A percentile compares a stretch with the other conserved stretches of the same genome.
Evolutionary conservation across 2,329 filamentous ascomycete species (phyloP).

Genomic region (Cytospora piceicola): DNA sequence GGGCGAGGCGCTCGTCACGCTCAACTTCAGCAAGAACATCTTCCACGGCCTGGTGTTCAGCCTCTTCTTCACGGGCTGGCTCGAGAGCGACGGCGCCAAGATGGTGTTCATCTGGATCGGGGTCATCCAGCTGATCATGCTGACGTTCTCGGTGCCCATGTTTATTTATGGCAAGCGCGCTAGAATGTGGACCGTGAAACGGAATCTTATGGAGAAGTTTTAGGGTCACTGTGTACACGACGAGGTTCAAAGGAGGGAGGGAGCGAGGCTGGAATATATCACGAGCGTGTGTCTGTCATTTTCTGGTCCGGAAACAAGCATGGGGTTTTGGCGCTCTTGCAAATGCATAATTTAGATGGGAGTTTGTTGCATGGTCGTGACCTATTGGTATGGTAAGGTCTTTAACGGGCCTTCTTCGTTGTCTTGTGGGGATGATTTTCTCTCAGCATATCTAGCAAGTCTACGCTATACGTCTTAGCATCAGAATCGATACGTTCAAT

Average conservation of each 20-base stretch:
- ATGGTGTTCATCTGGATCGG: slow-evolving; percentile 82
- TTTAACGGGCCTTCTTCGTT: not conserved
- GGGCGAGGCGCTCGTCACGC: slow-evolving; percentile 88
- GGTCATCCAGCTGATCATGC: slow-evolving; percentile 77
- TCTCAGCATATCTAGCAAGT: not conserved
- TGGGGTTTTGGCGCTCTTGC: not conserved
- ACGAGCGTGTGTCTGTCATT: not conserved
- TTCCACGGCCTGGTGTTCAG: slow-evolving; percentile 89
- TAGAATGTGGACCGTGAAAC: slow-evolving; percentile 91
- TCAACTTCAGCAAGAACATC: slow-evolving; percentile 95
- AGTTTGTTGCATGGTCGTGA: not conserved
- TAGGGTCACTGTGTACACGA: slow-evolving; percentile 29
- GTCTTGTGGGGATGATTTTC: not conserved
- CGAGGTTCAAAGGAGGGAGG: not conserved
- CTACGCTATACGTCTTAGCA: not conserved
- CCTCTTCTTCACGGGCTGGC: slow-evolving; percentile 85
- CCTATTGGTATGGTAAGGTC: not conserved
- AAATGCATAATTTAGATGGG: not conserved
- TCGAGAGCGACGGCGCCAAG: slow-evolving; percentile 74
- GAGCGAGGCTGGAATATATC: not conserved
- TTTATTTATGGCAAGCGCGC: slow-evolving; percentile 91
- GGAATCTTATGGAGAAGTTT: slow-evolving; percentile 82
- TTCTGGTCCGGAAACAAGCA: not conserved
- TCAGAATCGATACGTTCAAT: not conserved
- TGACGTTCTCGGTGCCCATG: slow-evolving; percentile 83